A percentile compares a stretch with the other conserved stretches of the same genome.
Conservation (phyloP, 768 basidiomycete species). For the Suillus placidus region DNA sequence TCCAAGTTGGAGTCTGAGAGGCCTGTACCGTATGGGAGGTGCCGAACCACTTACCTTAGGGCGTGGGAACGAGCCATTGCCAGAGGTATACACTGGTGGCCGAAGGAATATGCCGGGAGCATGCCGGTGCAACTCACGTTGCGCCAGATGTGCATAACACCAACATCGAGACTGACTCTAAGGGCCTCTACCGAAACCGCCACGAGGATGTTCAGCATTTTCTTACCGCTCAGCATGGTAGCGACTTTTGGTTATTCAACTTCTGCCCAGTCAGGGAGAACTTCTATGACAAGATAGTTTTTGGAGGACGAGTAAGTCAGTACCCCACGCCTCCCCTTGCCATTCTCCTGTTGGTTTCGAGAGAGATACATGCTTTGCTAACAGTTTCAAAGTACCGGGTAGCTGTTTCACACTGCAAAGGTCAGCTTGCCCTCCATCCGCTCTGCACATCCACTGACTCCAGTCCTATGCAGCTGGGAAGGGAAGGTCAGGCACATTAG, state of each 20-base stretch:
- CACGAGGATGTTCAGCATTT: constrained; percentile 77
- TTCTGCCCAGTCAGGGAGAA: constrained; percentile 85
- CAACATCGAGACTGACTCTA: too few species aligned
- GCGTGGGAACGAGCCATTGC: too few species aligned
- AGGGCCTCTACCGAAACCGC: constrained; percentile 78
- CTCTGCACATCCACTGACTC: constrained; percentile 8
- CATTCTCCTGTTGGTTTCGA: constrained; percentile 68
- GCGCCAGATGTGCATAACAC: too few species aligned
- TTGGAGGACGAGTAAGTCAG: constrained; percentile 74
- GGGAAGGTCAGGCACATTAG: constrained; percentile 84
- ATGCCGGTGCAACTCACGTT: too few species aligned
- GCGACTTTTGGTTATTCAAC: constrained; percentile 87
- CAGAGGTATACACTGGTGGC: too few species aligned
- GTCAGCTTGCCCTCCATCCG: constrained; percentile 33
- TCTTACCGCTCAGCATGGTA: constrained; percentile 69
- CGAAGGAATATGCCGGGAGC: too few species aligned
- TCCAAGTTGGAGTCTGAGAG: neutral
- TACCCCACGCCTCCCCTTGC: constrained; percentile 86
- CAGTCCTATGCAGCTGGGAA: constrained; percentile 60
- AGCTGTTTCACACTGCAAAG: constrained; percentile 88
- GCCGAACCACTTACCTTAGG: too few species aligned
- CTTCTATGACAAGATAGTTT: constrained; percentile 68
- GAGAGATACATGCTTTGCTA: constrained; percentile 78
- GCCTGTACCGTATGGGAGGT: too few species aligned
- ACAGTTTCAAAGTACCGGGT: constrained; percentile 65